These are phyloP conservation scores for Acacia confusa DNA, from an alignment of 306 rosid species.

Conservation along the genomic window DNA sequence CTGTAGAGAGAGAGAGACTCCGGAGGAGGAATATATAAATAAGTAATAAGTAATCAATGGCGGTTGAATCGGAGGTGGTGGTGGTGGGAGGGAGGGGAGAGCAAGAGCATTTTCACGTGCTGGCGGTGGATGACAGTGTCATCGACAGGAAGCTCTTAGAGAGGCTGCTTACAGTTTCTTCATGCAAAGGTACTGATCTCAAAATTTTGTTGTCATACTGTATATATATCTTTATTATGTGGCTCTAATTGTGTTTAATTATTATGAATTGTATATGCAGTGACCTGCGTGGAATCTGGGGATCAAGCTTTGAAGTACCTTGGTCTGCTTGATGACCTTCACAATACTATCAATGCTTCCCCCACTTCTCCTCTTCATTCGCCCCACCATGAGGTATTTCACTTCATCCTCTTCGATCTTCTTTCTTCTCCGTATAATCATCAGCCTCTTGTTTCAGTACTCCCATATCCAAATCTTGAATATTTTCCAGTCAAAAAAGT, in stretches of 20 bases:
- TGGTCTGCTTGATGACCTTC: slow-evolving; percentile 52
- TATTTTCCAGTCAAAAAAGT: background rate
- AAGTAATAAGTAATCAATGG: slow-evolving; percentile 27
- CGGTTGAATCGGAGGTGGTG: slow-evolving; percentile 31
- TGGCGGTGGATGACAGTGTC: slow-evolving; percentile 69
- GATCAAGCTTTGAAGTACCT: slow-evolving; percentile 73
- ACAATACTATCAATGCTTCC: slow-evolving; percentile 34
- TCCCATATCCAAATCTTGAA: background rate
- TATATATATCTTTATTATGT: background rate
- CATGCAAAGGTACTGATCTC: slow-evolving; percentile 59
- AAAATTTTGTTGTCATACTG: background rate
- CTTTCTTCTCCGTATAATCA: too few species aligned
- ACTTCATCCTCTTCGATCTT: background rate
- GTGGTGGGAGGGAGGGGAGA: slow-evolving; percentile 15
- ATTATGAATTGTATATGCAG: slow-evolving; percentile 31
- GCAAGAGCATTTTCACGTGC: slow-evolving; percentile 57
- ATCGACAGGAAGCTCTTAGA: slow-evolving; percentile 64
- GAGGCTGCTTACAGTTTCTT: slow-evolving; percentile 56
- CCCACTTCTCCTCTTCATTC: slow-evolving; percentile 5
- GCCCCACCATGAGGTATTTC: slow-evolving; percentile 24
- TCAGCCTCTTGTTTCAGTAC: too few species aligned
- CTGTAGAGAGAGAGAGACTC: background rate
- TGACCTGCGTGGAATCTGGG: slow-evolving; percentile 78
- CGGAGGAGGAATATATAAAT: background rate
- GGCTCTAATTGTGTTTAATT: background rate